Base-by-base conservation (phyloP, 257 asterid species). In the Plectranthus barbatus region DNA sequence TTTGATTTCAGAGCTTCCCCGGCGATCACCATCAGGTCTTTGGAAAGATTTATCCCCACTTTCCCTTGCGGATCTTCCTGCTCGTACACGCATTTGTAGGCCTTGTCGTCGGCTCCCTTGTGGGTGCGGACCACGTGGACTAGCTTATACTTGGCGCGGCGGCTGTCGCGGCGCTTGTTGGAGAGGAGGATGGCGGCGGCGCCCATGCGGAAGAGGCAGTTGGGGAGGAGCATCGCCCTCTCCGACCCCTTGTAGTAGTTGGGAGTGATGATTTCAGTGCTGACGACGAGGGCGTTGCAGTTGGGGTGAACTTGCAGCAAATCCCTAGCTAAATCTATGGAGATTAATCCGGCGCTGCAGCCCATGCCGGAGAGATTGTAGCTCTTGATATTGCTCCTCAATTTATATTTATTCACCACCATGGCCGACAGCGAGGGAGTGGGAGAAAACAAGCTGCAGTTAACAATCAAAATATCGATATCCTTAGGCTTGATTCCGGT, bases 211-310 rank as follows among this genome's bases (percentile, higher is more conserved):
- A 86, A 88, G 60, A 89, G 70, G 63, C 97, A 90, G 36, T 90
- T 90, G 0, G 97, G 95, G 12, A 90, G 78, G 37, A 90, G 82
- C 97, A 90, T 90, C 19, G 97, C 96, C n/a, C 96, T 45, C 60
- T 90, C 97, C 14, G 90, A 73, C 0, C 97, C 97, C 33, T 81
- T 74, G 74, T 90, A 90, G 66, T 90, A 87, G 10, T 90, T 87
- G 0, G 95, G 97, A 7, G 97, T 90, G 2, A 90, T 81, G 1
- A 90, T 87, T 18, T 90, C 97, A 0, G 97, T 86, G 48, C 97
- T n/a, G n/a, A n/a, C n/a, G n/a, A n/a, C n/a, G n/a, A n/a, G n/a
- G n/a, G n/a, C n/a, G n/a, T n/a, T n/a, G 0, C 95, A 87, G 52
- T 90, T 87, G 0, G 90, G 93, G 15, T 72, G 74, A 1, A 83